Evolutionary conservation across 495 filamentous ascomycete species (phyloP).

Genomic region (Polyplosphaeria fusca): DNA sequence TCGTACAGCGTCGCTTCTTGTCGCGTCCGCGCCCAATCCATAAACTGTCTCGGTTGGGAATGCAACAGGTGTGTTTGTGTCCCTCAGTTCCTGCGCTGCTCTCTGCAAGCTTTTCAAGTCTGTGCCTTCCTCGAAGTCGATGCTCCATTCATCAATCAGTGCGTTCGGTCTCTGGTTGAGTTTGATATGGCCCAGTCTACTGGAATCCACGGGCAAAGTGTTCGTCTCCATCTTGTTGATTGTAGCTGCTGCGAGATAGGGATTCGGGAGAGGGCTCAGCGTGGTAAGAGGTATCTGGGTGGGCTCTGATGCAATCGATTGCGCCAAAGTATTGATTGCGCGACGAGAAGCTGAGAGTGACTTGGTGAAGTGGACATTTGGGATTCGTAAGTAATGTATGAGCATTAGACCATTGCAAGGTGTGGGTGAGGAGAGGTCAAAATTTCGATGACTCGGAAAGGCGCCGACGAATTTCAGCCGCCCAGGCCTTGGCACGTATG

Average conservation of each 20-base stretch:
- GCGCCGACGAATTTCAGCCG: background rate
- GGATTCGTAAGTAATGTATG: slow-evolving; percentile 3
- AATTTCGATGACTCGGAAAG: slow-evolving; percentile 12
- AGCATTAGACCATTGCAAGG: slow-evolving; percentile 6
- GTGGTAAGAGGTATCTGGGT: too few species aligned
- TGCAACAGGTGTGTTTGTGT: slow-evolving; percentile 71
- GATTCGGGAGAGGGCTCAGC: background rate
- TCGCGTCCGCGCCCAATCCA: slow-evolving; percentile 92
- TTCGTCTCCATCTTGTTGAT: slow-evolving; percentile 23
- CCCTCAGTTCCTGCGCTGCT: slow-evolving; percentile 60
- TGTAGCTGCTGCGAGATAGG: background rate
- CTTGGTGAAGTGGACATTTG: slow-evolving; percentile 21
- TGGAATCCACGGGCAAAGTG: slow-evolving; percentile 26
- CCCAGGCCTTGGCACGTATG: background rate
- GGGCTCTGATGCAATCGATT: background rate
- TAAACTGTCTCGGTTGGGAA: slow-evolving; percentile 99
- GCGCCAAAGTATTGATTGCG: slow-evolving; percentile 19
- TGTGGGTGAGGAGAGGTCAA: background rate
- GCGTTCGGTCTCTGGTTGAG: background rate
- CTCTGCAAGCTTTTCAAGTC: slow-evolving; percentile 41
- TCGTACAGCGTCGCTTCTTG: slow-evolving; percentile 73
- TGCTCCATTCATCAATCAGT: slow-evolving; percentile 26
- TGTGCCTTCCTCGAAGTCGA: slow-evolving; percentile 16
- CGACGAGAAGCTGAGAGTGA: background rate
- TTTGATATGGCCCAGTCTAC: slow-evolving; percentile 18